Evolutionary conservation across 2,329 filamentous ascomycete species (phyloP).

Genomic region (Rhynchosporium secalis): DNA sequence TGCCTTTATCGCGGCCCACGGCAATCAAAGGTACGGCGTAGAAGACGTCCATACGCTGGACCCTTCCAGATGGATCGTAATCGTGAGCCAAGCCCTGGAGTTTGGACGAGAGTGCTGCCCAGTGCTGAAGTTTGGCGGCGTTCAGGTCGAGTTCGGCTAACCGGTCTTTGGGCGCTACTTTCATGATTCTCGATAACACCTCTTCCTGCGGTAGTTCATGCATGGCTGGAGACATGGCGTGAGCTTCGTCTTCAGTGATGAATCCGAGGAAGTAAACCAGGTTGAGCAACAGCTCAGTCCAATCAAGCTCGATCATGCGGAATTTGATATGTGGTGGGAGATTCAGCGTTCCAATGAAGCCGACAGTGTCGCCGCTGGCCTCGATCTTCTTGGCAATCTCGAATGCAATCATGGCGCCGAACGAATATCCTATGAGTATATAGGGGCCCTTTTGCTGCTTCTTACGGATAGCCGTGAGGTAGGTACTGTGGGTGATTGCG

Average conservation of each 20-base stretch:
- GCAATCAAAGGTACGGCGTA: constrained; percentile 39
- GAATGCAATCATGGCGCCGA: constrained; percentile 51
- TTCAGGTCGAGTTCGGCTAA: constrained; percentile 40
- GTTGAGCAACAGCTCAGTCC: constrained; percentile 40
- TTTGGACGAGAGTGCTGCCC: constrained; percentile 42
- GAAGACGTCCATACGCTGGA: constrained; percentile 46
- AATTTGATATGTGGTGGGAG: constrained; percentile 50
- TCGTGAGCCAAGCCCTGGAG: constrained; percentile 44
- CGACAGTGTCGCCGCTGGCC: constrained; percentile 41
- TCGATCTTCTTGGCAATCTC: constrained; percentile 51
- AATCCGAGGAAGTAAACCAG: constrained; percentile 43
- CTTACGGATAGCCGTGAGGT: constrained; percentile 43
- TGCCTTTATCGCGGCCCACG: constrained; percentile 1
- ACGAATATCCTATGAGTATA: constrained; percentile 52
- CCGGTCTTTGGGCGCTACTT: constrained; percentile 27
- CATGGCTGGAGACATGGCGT: constrained; percentile 43
- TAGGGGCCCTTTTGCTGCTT: constrained; percentile 52
- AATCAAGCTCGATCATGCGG: constrained; percentile 35
- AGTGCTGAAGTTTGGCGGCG: constrained; percentile 36
- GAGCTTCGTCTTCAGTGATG: constrained; percentile 42
- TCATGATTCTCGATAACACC: constrained; percentile 32
- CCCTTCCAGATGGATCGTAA: constrained; percentile 45
- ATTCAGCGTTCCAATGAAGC: constrained; percentile 49
- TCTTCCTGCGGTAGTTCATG: constrained; percentile 24
- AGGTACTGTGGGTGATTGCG: constrained; percentile 33